Evolutionary conservation across 495 filamentous ascomycete species (phyloP).

Genomic region (Aspergillus indologenus): DNA sequence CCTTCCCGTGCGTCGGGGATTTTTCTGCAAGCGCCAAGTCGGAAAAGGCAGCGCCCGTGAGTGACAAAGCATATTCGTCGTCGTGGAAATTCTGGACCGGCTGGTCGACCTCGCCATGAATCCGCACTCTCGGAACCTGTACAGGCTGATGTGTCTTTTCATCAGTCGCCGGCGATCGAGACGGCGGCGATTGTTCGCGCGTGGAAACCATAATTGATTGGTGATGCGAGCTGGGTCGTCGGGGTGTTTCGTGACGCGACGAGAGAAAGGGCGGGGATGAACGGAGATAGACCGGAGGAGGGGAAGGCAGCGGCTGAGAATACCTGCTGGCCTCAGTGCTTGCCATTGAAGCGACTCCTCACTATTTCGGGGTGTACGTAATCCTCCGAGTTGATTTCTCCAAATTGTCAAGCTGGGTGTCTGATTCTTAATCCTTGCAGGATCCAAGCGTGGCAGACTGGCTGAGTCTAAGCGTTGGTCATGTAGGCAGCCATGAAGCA

Average conservation of each 20-base stretch:
- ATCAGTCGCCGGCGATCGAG: conserved; percentile 19
- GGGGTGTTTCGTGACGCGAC: conserved; percentile 23
- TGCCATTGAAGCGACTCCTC: conserved; percentile 26
- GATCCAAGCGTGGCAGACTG: conserved; percentile 8
- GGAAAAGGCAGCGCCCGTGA: conserved; percentile 26
- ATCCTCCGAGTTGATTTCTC: conserved; percentile 2
- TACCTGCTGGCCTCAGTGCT: conserved; percentile 26
- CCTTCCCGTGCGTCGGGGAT: conserved; percentile 35
- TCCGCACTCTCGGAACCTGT: conserved; percentile 41
- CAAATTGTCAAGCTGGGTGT: background rate
- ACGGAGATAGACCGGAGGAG: conserved; percentile 43
- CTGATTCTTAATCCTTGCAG: conserved; percentile 4
- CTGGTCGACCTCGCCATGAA: conserved; percentile 33
- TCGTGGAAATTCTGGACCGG: conserved; percentile 33
- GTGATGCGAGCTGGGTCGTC: conserved; percentile 24
- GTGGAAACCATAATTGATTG: conserved; percentile 23
- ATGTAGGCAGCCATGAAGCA: conserved; percentile 13
- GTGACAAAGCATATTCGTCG: conserved; percentile 23
- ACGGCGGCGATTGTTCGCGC: conserved; percentile 26
- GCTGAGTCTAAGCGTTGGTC: conserved; percentile 12
- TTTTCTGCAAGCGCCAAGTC: conserved; percentile 36
- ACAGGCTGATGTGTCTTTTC: conserved; percentile 30
- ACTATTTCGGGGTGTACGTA: conserved; percentile 4
- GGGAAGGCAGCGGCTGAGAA: conserved; percentile 35
- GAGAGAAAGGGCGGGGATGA: conserved; percentile 34